Evolutionary conservation across 257 asterid genomes (phyloP).

Genomic region (Solanum neorickii): DNA sequence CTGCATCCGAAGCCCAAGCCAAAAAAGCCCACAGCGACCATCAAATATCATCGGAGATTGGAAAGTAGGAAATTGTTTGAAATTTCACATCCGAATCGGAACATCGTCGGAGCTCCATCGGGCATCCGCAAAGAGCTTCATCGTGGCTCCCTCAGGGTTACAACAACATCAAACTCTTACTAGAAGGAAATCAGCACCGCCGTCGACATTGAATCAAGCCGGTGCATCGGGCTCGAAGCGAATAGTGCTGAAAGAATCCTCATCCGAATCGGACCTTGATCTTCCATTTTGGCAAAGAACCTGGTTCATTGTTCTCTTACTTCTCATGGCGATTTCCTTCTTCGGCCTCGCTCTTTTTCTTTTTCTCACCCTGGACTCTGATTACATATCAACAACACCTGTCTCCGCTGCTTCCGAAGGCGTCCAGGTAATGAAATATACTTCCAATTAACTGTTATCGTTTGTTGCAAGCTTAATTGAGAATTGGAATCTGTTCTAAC

Average conservation of each 20-base stretch:
- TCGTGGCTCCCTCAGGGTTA: constrained; percentile 81
- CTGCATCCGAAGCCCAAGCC: neutral
- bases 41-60: neutral
- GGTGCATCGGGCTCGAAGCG: constrained; percentile 33
- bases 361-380: constrained; percentile 53
- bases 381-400: constrained; percentile 27
- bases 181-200: constrained; percentile 53
- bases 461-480: neutral
- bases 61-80: neutral
- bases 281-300: constrained; percentile 58
- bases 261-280: constrained; percentile 36
- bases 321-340: constrained; percentile 62
- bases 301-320: constrained; percentile 42
- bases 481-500: neutral
- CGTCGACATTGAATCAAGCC: constrained; percentile 18
- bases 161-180: constrained; percentile 43
- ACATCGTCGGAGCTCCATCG: constrained; percentile 54
- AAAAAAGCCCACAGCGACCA: neutral
- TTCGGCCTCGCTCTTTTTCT: constrained; percentile 55
- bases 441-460: neutral
- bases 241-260: constrained; percentile 36
- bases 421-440: constrained; percentile 45
- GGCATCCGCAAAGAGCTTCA: constrained; percentile 18
- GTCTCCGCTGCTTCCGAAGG: constrained; percentile 91
- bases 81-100: neutral